Evolutionary conservation across 371 early-diverging fungal species (phyloP), one percentile per base, ranked within the genome.

Genomic region (Mortierella sp.): DNA sequence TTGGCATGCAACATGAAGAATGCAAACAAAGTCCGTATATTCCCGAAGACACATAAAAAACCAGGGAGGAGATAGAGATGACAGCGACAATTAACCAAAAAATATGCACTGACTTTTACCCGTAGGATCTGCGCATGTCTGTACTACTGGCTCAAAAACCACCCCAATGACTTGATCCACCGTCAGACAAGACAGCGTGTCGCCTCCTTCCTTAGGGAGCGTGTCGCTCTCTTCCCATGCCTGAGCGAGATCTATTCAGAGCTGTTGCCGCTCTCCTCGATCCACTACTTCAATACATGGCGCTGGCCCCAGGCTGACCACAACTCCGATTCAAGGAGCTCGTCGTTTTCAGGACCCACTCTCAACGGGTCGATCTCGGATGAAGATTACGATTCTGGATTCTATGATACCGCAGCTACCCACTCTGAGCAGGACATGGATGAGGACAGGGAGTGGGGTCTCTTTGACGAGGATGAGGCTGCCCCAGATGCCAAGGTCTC

Each of bases 151-250:
- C 75, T 91, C 63, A 89, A 88, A 44, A 79, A 88, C 27, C 89
- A 91, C 71, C 92, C 92, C 81, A 91, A 91, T 51, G 93, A 93
- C 71, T 90, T 93, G 55, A 82, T 89, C 46, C 88, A 90, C 74
- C 79, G 88, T 29, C 89, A 88, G 35, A 89, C 93, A 35, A 85
- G 93, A 32, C 88, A 90, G 48, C 70, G 82, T n/a, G 73, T 92
- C 58, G 89, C 89, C 44, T 71, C 83, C 14, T 91, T 91, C 80
- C 75, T 91, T 65, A 65, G 77, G 18, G 85, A 85, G 48, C 73
- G 85, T 12, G 85, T 85, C 16, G 85, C 81, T 4, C 65, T 74
- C 43, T 85, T 79, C 38, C 85, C 85, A 14, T 71, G n/a, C 32
- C 60, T 85, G n/a, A 73, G 72, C 18, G 70, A 78, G n/a, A 74